Evolutionary conservation across 768 basidiomycete genomes (phyloP).

Genomic region (Cubamyces lactineus): DNA sequence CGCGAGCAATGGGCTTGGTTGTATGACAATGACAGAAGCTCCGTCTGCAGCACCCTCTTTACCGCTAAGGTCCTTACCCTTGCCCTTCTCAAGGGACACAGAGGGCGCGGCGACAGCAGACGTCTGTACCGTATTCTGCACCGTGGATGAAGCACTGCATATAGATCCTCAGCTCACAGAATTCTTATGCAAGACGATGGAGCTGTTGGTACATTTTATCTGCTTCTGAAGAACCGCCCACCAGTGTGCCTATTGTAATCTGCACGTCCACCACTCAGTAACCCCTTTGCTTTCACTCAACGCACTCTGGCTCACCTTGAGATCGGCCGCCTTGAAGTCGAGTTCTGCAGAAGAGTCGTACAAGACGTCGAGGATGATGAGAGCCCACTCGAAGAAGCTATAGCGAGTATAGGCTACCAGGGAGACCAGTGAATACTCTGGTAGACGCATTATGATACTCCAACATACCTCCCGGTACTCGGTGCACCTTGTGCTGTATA

Average conservation of each 20-base stretch:
- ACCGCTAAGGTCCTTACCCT: background rate
- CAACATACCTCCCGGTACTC: conserved; percentile 71
- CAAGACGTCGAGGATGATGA: conserved; percentile 72
- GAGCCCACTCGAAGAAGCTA: conserved; percentile 86
- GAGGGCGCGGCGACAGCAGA: background rate
- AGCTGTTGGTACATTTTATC: conserved; percentile 50
- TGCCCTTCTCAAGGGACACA: background rate
- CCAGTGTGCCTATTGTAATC: conserved; percentile 33
- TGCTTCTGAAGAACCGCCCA: conserved; percentile 24
- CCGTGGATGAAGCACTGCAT: background rate
- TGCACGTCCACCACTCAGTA: conserved; percentile 14
- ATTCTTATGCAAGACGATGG: conserved; percentile 44
- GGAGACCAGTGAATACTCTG: background rate
- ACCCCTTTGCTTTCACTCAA: too few relatives aligned
- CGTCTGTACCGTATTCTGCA: background rate
- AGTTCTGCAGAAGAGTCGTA: conserved; percentile 70
- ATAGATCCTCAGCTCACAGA: conserved; percentile 5
- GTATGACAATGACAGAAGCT: background rate
- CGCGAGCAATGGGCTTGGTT: background rate
- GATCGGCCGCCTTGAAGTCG: conserved; percentile 57
- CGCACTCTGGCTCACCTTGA: conserved; percentile 47
- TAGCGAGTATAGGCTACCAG: conserved; percentile 80
- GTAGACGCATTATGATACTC: background rate
- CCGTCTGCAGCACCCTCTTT: background rate
- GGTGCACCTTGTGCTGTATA: conserved; percentile 81